These are phyloP conservation scores for Medicago lupulina DNA, from an alignment of 306 rosid genomes.

Conservation along the genomic window DNA sequence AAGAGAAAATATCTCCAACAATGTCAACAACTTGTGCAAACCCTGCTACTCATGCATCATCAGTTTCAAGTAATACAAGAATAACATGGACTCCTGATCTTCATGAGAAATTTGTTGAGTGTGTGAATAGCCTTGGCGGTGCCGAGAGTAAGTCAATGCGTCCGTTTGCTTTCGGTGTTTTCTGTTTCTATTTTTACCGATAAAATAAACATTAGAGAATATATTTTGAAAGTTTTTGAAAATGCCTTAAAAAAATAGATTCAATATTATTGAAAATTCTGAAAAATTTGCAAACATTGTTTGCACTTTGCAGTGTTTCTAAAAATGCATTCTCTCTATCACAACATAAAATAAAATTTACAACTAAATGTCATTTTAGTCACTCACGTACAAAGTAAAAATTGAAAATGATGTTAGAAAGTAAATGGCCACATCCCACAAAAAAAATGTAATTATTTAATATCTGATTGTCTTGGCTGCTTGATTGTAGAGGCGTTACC, in stretches of 20 bases:
- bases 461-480: conserved; percentile 29
- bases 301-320: no score
- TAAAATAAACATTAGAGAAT: no score
- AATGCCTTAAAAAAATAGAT: no score
- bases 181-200: not conserved
- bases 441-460: no score
- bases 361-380: not conserved
- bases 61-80: conserved; percentile 59
- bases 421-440: not conserved
- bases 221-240: no score
- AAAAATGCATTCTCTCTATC: no score
- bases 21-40: not conserved
- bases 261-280: no score
- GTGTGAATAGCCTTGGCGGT: conserved; percentile 85
- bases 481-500: conserved; percentile 79
- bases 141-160: conserved; percentile 64
- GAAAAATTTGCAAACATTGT: no score
- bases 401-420: not conserved
- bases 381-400: not conserved
- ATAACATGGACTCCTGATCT: conserved; percentile 93
- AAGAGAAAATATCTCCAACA: conserved; percentile 57
- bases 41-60: conserved; percentile 44
- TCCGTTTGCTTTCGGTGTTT: not conserved
- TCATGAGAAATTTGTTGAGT: conserved; percentile 85
- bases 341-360: no score